These are phyloP conservation scores for Blastocystis sp. DNA, from an alignment of 352 stramenopile genomes.

Conservation along the genomic window DNA sequence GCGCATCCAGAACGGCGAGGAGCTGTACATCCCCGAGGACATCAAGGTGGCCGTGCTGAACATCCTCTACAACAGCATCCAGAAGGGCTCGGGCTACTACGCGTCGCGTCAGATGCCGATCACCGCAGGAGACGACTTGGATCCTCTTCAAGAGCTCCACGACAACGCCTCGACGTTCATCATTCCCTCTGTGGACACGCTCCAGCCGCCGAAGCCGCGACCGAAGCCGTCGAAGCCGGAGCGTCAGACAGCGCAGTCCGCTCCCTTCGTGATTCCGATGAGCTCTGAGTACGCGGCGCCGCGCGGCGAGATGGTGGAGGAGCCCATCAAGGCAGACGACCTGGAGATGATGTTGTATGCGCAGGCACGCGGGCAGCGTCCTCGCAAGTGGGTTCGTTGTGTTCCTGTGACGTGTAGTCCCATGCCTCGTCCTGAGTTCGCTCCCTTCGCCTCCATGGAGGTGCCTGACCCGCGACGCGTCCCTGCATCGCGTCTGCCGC, in stretches of 20 bases:
- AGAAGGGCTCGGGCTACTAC: slow-evolving; percentile 16
- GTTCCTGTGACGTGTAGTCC: not conserved
- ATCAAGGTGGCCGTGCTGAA: slow-evolving; percentile 42
- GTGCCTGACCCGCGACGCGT: not conserved
- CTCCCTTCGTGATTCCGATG: not conserved
- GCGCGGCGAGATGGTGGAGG: not conserved
- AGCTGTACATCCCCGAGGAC: slow-evolving; percentile 44
- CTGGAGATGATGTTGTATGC: slow-evolving; percentile 36
- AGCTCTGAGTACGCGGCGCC: no score
- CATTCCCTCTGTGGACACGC: not conserved
- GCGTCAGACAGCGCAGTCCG: no score
- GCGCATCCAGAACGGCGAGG: slow-evolving; percentile 31
- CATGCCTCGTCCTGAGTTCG: no score
- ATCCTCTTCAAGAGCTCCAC: not conserved
- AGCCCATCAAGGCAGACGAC: slow-evolving; percentile 31
- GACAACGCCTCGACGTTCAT: not conserved
- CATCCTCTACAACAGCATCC: slow-evolving; percentile 45
- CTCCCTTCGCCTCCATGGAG: no score
- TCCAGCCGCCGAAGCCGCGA: not conserved
- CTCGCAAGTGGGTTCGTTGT: not conserved
- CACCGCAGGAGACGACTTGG: slow-evolving; percentile 4
- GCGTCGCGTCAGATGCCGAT: not conserved
- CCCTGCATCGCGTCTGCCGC: not conserved
- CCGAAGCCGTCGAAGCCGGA: not conserved
- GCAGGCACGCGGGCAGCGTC: not conserved